Base-by-base conservation (phyloP, 2,329 filamentous ascomycete species). In the Akanthomyces dipterigenus region DNA sequence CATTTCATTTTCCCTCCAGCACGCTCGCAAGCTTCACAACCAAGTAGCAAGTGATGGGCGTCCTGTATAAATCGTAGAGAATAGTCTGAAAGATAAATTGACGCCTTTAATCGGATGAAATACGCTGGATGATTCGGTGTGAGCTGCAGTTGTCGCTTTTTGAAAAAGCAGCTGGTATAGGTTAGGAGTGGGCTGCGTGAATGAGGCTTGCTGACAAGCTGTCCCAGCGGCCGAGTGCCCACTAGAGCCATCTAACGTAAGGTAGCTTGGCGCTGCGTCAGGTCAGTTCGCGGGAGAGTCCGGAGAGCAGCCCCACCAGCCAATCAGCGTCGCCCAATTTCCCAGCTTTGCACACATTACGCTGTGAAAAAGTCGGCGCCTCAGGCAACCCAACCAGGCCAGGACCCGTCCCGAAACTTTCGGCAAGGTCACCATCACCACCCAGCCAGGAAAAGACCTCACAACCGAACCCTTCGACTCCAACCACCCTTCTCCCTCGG, bases 311-410 rank as follows among this genome's bases (percentile, higher is more conserved):
- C 66, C 63, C 65, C 63, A 64, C 61, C 66, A 63, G 26, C 80
- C 78, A 82, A 82, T 82, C 71, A 76, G 26, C 59, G 49, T n/a
- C 59, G 64, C 31, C 63, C 72, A 79, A 82, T 81, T 82, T 78
- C 74, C 75, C 70, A 77, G 73, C 73, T 73, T 66, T 64, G 63
- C 63, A 63, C 31, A 34, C 31, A 34, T 54, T 67, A 40, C 28
- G 40, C n/a, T 28, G 24, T 24, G n/a, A 53, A 64, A 36, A 62
- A 65, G 67, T 66, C 73, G 62, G 67, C 60, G 76, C 77, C 77
- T 79, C 65, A 80, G 78, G 77, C 78, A 71, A 66, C 70, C 70
- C 64, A 67, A 48, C 36, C 18, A 16, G n/a, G n/a, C n/a, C n/a
- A 24, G 36, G 50, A 26, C 63, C 68, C 31, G 31, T 34, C 31